Percentiles rank a stretch among this genome's conserved stretches.
phyloP scores from a whole-genome alignment of 2,329 filamentous ascomycete species.

The Phoma sp. region DNA sequence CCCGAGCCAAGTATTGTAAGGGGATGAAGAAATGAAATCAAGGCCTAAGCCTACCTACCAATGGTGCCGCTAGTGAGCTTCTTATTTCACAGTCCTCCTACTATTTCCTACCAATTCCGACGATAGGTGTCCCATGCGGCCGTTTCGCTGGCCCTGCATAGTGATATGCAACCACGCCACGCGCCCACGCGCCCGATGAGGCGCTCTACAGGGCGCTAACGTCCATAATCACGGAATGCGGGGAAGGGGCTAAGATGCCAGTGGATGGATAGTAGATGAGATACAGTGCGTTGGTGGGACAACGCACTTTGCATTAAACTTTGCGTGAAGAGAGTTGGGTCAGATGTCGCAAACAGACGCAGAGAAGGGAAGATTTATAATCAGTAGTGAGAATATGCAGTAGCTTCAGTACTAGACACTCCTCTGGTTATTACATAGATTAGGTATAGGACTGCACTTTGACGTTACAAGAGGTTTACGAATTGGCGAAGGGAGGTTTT shows the following conservation, averaged over 20 bases:
- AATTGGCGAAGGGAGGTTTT: no score
- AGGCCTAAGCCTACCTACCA: slow-evolving; percentile 15
- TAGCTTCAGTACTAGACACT: not conserved
- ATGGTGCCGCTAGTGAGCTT: slow-evolving; percentile 16
- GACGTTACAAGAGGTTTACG: not conserved
- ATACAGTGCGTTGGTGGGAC: slow-evolving; percentile 32
- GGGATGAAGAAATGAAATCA: slow-evolving; percentile 1
- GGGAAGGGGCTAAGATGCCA: slow-evolving; percentile 25
- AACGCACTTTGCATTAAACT: slow-evolving; percentile 44
- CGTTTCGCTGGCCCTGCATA: slow-evolving; percentile 41
- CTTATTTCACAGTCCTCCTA: slow-evolving; percentile 20
- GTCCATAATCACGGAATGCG: slow-evolving; percentile 22
- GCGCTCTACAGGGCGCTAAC: slow-evolving; percentile 24
- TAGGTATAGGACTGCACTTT: not conserved
- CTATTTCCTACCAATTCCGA: slow-evolving; percentile 1
- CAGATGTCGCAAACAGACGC: not conserved
- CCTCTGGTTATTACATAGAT: not conserved
- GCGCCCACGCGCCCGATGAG: slow-evolving; percentile 16
- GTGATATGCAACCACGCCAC: slow-evolving; percentile 35
- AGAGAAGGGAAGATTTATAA: not conserved
- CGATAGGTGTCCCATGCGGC: slow-evolving; percentile 19
- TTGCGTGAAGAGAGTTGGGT: not conserved
- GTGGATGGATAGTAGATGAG: slow-evolving; percentile 18
- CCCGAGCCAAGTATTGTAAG: no score
- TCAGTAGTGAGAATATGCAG: no score